phyloP scores from a whole-genome alignment of 2,329 filamentous ascomycete genomes.

The Arthrobotrys musiformis region DNA sequence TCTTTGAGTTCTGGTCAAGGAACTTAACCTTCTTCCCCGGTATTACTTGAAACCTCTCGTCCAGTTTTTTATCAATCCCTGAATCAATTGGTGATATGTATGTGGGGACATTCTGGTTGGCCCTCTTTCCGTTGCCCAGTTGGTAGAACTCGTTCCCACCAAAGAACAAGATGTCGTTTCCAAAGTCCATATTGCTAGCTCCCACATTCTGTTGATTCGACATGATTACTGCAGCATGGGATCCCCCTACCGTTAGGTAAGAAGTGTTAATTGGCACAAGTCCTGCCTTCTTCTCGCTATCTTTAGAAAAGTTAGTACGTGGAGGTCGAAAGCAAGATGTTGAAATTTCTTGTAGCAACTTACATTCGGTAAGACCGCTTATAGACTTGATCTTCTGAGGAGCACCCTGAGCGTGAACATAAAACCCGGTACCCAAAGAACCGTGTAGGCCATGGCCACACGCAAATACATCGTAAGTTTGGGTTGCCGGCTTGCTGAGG shows the following conservation, averaged over 20 bases:
- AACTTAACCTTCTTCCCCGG: slow-evolving; percentile 57
- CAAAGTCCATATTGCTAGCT: slow-evolving; percentile 81
- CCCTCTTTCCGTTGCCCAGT: slow-evolving; percentile 88
- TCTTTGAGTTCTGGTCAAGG: slow-evolving; percentile 43
- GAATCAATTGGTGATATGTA: slow-evolving; percentile 59
- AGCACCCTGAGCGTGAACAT: slow-evolving; percentile 83
- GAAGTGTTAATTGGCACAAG: slow-evolving; percentile 81
- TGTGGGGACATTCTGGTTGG: slow-evolving; percentile 76
- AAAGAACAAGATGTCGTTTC: slow-evolving; percentile 90
- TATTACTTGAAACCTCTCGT: slow-evolving; percentile 58
- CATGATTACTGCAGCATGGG: slow-evolving; percentile 85
- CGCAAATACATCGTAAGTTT: slow-evolving; percentile 78
- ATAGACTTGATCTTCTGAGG: slow-evolving; percentile 85
- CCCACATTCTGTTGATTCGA: slow-evolving; percentile 78
- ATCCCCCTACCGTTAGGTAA: slow-evolving; percentile 77
- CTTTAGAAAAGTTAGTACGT: slow-evolving; percentile 41
- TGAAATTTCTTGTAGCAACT: neutral
- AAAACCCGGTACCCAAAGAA: slow-evolving; percentile 82
- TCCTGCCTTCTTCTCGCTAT: slow-evolving; percentile 76
- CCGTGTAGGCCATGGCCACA: slow-evolving; percentile 88
- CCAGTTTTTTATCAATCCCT: slow-evolving; percentile 55
- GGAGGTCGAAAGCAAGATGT: neutral
- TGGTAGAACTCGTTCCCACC: slow-evolving; percentile 95
- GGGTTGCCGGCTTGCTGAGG: slow-evolving; percentile 22
- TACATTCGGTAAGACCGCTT: slow-evolving; percentile 81